Base-by-base conservation (phyloP, 306 rosid genomes). In the Fragaria nilgerrensis region DNA sequence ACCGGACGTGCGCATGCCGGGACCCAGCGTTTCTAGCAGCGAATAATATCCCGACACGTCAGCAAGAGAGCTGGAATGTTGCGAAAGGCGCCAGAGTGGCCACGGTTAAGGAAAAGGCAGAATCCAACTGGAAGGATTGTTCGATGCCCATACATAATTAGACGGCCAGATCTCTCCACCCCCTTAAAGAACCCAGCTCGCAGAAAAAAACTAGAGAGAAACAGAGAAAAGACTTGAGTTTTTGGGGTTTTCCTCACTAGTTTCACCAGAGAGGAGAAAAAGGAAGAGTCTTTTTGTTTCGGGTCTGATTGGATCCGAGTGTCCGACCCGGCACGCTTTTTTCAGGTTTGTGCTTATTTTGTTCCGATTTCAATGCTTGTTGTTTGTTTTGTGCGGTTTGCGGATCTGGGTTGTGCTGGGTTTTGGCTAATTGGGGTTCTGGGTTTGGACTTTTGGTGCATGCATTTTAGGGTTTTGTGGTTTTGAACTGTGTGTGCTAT, bases 341-440 rank as follows among this genome's bases (percentile, higher is more conserved):
- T 58, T 70, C 11, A 11, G 88, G 88, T 75, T 17, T 12, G 23
- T 29, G 34, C 7, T 13, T 80, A 7, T 53, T 20, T 11, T 32
- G 20, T 15, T 63, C 25, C 34, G 5, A 5, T 87, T 82, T 75
- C 1, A 9, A 12, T 43, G 9, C 20, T 4, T 20, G 1, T 36
- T 20, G 25, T 7, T 7, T 9, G 14, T 66, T 41, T 86, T 55
- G 19, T 70, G 9, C 5, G 1, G 14, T 70, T 78, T 56, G 34
- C 68, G 83, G 96, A 90, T 92, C 88, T 87, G 80, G 75, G 58
- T 50, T 29, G 8, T 58, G 27, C 17, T 45, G 9, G 68, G 58
- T 52, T 59, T 56, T 19, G 36, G 44, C 14, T 29, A 48, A 5
- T 59, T 36, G 27, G 82, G 73, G 48, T 27, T 47, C 10, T 48